These are phyloP conservation scores for Claviceps arundinis DNA, from an alignment of 2,329 filamentous ascomycete species.

Conservation along the genomic window DNA sequence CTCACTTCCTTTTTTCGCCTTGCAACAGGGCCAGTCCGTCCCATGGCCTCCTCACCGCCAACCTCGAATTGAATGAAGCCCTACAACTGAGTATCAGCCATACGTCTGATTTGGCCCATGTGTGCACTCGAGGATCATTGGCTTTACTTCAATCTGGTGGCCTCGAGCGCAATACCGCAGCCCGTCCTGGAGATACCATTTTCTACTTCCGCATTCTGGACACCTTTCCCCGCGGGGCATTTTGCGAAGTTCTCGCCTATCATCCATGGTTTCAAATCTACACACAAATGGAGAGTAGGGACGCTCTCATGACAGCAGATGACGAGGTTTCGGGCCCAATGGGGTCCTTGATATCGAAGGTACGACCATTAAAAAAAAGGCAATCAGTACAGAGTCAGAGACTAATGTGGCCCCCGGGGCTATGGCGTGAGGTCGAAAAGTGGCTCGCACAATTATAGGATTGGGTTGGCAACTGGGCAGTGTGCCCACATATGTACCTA, in stretches of 20 bases:
- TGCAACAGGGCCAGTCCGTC: constrained; percentile 39
- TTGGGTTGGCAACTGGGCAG: too few species aligned
- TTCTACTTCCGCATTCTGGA: constrained; percentile 54
- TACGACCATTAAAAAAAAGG: neutral
- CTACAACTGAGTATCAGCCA: constrained; percentile 13
- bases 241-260: constrained; percentile 30
- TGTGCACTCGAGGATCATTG: neutral
- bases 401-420: neutral
- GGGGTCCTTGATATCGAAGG: neutral
- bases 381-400: neutral
- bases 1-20: constrained; percentile 45
- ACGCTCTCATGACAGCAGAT: neutral
- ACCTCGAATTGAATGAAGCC: constrained; percentile 43
- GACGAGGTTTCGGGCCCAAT: neutral
- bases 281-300: neutral
- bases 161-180: constrained; percentile 68
- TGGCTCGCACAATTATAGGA: neutral
- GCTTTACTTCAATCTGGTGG: constrained; percentile 58
- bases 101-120: neutral
- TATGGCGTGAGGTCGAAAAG: neutral
- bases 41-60: constrained; percentile 60
- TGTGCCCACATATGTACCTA: too few species aligned
- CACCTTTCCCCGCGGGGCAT: constrained; percentile 42
- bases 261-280: constrained; percentile 21
- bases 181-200: constrained; percentile 63